Conservation (phyloP, 768 basidiomycete species). For the Chalciporus sphaerocephalus region DNA sequence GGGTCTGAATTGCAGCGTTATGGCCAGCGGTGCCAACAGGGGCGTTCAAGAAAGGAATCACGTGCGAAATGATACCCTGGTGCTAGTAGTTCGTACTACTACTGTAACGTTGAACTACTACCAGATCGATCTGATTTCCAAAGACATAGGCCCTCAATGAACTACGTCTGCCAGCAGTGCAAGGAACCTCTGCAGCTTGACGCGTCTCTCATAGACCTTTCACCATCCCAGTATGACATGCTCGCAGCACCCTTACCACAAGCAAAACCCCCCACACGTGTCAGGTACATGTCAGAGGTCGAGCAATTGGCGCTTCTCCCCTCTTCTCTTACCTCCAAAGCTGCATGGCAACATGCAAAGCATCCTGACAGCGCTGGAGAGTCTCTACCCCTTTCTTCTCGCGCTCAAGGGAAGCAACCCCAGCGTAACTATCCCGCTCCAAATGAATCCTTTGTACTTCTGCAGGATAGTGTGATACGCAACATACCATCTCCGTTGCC, state of each 20-base stretch:
- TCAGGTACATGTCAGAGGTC: conserved; percentile 36
- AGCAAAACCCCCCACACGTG: conserved; percentile 41
- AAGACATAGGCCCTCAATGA: conserved; percentile 30
- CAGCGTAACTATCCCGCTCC: conserved; percentile 54
- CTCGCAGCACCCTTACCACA: conserved; percentile 68
- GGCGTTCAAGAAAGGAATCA: background rate
- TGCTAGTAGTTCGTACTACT: background rate
- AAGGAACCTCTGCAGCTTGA: conserved; percentile 91
- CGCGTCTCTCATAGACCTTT: conserved; percentile 83
- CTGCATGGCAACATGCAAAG: conserved; percentile 60
- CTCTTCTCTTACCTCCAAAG: conserved; percentile 49
- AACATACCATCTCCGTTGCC: conserved; percentile 58
- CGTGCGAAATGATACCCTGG: background rate
- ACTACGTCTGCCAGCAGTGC: conserved; percentile 78
- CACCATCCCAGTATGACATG: conserved; percentile 84
- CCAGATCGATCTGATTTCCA: background rate
- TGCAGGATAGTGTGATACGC: conserved; percentile 77
- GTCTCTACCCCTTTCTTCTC: conserved; percentile 45
- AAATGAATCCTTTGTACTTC: conserved; percentile 86
- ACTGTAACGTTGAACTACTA: too few relatives aligned
- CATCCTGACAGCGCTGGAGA: conserved; percentile 32
- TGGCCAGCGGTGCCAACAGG: background rate
- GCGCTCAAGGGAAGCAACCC: conserved; percentile 57
- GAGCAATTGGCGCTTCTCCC: conserved; percentile 47
- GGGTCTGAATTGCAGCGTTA: too few relatives aligned